phyloP scores from a whole-genome alignment of 305 asterid species.

The Solanum chacoense region DNA sequence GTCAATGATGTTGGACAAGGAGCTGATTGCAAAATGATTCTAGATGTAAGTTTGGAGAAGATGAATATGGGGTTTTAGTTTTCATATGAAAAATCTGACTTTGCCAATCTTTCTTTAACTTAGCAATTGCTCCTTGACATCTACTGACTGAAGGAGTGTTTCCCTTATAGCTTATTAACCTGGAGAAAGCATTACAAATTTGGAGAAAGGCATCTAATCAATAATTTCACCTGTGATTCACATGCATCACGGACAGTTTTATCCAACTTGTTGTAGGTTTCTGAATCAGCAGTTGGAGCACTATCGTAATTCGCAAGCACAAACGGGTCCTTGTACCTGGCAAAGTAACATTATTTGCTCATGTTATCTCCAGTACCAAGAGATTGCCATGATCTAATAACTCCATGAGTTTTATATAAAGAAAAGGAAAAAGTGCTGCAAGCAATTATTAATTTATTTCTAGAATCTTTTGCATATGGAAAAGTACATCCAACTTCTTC shows the following conservation, averaged over 20 bases:
- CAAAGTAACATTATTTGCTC: conserved; percentile 1
- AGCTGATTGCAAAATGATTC: not conserved
- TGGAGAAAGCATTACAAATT: not conserved
- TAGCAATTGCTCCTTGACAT: not conserved
- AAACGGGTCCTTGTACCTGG: conserved; percentile 69
- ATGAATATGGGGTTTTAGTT: not conserved
- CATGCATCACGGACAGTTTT: conserved; percentile 51
- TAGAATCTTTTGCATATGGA: not conserved
- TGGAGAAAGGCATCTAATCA: not conserved
- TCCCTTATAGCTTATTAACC: not conserved
- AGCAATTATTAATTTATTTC: not conserved
- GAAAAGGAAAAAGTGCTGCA: not conserved
- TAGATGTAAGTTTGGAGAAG: not conserved
- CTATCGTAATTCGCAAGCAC: conserved; percentile 74
- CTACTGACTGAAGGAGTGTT: not conserved
- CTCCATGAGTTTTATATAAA: not conserved
- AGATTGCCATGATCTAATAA: not conserved
- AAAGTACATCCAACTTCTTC: not conserved
- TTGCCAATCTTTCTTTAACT: not conserved
- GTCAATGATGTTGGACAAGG: not conserved
- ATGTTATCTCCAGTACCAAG: not conserved
- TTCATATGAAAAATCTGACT: not conserved
- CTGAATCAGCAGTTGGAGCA: conserved; percentile 93
- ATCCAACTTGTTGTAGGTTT: conserved; percentile 49
- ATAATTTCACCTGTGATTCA: conserved; percentile 55